Percentiles rank a stretch among this genome's conserved stretches.
Conservation (phyloP, 768 basidiomycete species). For the Termitomyces sp. region DNA sequence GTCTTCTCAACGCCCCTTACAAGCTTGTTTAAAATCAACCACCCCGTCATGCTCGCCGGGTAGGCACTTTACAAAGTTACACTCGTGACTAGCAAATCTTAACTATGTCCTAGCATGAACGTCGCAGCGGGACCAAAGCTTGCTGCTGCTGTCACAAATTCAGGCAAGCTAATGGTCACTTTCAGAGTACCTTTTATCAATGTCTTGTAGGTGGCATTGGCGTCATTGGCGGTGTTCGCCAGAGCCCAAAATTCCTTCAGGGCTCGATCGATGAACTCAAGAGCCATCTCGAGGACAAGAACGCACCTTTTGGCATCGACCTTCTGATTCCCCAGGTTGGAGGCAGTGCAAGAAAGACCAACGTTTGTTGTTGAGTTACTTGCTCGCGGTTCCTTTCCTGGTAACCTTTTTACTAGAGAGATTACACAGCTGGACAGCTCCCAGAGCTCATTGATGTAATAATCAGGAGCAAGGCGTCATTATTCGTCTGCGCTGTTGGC, state of each 20-base stretch:
- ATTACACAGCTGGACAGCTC: slow-evolving; percentile 78
- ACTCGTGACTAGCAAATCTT: neutral
- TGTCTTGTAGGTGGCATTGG: slow-evolving; percentile 61
- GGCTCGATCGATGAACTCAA: slow-evolving; percentile 70
- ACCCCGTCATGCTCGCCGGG: slow-evolving; percentile 84
- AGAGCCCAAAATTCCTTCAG: slow-evolving; percentile 67
- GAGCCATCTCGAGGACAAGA: slow-evolving; percentile 65
- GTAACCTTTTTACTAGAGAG: slow-evolving; percentile 19
- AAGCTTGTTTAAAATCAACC: slow-evolving; percentile 68
- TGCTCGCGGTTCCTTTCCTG: neutral
- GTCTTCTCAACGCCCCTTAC: slow-evolving; percentile 74
- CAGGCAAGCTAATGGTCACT: slow-evolving; percentile 38
- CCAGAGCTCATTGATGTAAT: slow-evolving; percentile 75
- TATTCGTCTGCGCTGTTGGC: slow-evolving; percentile 83
- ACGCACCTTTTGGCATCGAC: slow-evolving; percentile 79
- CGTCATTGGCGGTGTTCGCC: slow-evolving; percentile 79
- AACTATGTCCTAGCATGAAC: slow-evolving; percentile 55
- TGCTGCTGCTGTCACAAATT: slow-evolving; percentile 89
- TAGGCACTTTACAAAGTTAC: slow-evolving; percentile 31
- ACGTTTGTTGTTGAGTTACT: slow-evolving; percentile 28
- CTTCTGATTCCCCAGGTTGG: slow-evolving; percentile 80
- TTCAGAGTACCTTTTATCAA: neutral
- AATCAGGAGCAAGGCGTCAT: slow-evolving; percentile 61
- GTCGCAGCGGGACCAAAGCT: slow-evolving; percentile 81
- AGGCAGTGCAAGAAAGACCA: slow-evolving; percentile 80